phyloP scores from a whole-genome alignment of 176 grass and related monocot species.

The Metroxylon sagu region DNA sequence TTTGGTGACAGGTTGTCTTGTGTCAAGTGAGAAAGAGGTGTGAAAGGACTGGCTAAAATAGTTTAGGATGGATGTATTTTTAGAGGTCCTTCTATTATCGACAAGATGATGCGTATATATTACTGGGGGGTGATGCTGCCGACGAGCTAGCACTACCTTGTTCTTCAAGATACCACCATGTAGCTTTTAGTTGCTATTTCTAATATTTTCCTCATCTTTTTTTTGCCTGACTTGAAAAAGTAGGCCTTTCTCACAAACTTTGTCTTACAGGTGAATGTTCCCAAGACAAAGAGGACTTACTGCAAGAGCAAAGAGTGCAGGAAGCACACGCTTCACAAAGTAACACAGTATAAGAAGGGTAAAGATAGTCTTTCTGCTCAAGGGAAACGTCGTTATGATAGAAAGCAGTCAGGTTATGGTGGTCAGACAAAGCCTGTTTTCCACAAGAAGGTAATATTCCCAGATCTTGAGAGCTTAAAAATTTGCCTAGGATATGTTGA shows the following conservation, averaged over 20 bases:
- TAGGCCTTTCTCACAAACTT: background rate
- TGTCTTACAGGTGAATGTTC: constrained; percentile 69
- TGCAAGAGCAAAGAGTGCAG: constrained; percentile 94
- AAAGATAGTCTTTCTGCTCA: constrained; percentile 86
- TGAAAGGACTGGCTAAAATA: no score
- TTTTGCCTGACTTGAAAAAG: no score
- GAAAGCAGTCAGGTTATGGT: constrained; percentile 92
- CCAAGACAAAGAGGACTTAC: constrained; percentile 94
- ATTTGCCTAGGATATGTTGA: no score
- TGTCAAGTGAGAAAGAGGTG: no score
- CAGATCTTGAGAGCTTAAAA: background rate
- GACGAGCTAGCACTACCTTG: no score
- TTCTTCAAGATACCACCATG: no score
- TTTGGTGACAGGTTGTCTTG: no score
- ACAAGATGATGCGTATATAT: no score
- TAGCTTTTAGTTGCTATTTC: no score
- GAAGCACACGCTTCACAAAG: constrained; percentile 96
- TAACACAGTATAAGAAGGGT: constrained; percentile 95
- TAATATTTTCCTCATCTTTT: background rate
- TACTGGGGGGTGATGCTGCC: no score
- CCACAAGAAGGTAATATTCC: constrained; percentile 74
- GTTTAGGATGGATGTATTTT: no score
- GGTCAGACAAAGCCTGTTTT: constrained; percentile 93
- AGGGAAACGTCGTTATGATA: constrained; percentile 91
- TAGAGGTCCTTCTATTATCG: no score